Evolutionary conservation across 169 alveolate species (phyloP).

Genomic region (Plasmodium adleri): DNA sequence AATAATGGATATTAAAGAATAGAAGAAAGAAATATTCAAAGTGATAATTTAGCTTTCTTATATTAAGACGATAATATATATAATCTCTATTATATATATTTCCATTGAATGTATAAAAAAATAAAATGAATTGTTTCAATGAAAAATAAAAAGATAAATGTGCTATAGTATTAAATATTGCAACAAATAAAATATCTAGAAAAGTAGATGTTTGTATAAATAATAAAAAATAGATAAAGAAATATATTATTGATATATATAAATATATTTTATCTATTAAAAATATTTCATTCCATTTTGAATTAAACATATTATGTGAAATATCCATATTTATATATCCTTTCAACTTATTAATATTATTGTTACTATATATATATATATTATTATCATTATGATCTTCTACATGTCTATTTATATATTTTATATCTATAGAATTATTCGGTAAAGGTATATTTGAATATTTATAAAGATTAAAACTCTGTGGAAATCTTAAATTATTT

Average conservation of each 20-base stretch:
- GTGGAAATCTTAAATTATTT: slow-evolving; percentile 5
- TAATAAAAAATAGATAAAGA: slow-evolving; percentile 28
- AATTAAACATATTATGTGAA: slow-evolving; percentile 19
- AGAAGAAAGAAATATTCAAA: slow-evolving; percentile 23
- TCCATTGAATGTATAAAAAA: slow-evolving; percentile 56
- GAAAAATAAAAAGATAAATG: slow-evolving; percentile 65
- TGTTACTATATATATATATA: background rate
- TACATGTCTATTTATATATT: slow-evolving; percentile 57
- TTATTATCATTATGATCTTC: background rate
- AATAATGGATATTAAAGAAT: slow-evolving; percentile 32
- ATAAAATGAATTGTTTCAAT: slow-evolving; percentile 49
- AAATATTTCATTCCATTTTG: slow-evolving; percentile 41
- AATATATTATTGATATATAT: slow-evolving; percentile 33
- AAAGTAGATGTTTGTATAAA: slow-evolving; percentile 50
- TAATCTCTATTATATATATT: slow-evolving; percentile 57
- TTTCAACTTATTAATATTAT: slow-evolving; percentile 1
- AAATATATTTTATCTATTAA: slow-evolving; percentile 29
- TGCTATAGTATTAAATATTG: slow-evolving; percentile 42
- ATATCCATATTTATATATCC: slow-evolving; percentile 36
- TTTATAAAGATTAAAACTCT: slow-evolving; percentile 15
- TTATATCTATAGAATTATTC: slow-evolving; percentile 3
- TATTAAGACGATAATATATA: background rate
- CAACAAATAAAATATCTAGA: slow-evolving; percentile 37
- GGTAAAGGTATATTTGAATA: slow-evolving; percentile 28
- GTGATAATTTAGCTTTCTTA: slow-evolving; percentile 33